Base-by-base conservation (phyloP, 176 grass and related monocot genomes). In the Ampelocalamus luodianensis region DNA sequence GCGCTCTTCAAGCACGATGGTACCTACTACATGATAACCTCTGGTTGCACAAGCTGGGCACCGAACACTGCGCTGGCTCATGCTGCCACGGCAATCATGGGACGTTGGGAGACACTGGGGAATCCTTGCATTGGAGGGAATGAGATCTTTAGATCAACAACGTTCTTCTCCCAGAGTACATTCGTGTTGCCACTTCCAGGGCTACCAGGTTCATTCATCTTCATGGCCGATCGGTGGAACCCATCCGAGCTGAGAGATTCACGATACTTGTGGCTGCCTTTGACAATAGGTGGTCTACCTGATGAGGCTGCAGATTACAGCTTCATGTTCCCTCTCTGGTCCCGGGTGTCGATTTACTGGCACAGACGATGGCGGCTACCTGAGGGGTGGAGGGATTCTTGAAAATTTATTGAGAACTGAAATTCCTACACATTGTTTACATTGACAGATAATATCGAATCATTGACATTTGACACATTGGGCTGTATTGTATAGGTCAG, bases 181-280 rank as follows among this genome's bases (percentile, higher is more conserved):
- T 99, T 92, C 6, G 93, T 99, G n/a, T 8, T 94, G 42, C 93
- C 97, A 4, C 24, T 99, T 66, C 85, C 77, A 69, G 97, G 91
- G 6, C 71, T 99, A 17, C 82, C 88, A 1, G 93, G 93, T 16
- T 87, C 90, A 45, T 99, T 99, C 82, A 91, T 99, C 58, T 99
- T 99, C 82, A 99, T 99, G 93, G 97, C 97, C 0, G 97, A 99
- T 69, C 90, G 97, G 58, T 99, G 97, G 97, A 99, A 92, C 71
- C 97, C 97, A 11, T 87, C 97, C 0, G 87, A 96, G 11, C 89
- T 99, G 68, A 88, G 55, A 40, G 90, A 99, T 82, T 99, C 97
- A 0, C 91, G 97, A 22, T 96, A 96, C 0, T 82, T 99, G 17
- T 99, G 97, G 97, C 69, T 99, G 60, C 97, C 97, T 79, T 68